Evolutionary conservation across 2,329 filamentous ascomycete species (phyloP).

Genomic region (Alternaria alternata): DNA sequence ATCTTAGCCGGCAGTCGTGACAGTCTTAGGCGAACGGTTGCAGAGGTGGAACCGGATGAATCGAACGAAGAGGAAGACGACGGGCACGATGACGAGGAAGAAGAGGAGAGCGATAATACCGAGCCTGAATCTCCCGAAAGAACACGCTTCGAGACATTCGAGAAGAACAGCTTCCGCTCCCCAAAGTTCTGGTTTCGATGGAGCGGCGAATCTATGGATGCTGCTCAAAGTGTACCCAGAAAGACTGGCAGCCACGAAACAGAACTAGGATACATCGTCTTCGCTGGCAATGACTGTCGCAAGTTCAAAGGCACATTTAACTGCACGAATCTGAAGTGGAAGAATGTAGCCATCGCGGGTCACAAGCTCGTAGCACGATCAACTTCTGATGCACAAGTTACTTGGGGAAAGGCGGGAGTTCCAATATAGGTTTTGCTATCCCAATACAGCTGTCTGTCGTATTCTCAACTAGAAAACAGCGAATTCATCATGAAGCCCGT

Average conservation of each 20-base stretch:
- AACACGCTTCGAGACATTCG: slow-evolving; percentile 30
- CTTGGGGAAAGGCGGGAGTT: slow-evolving; percentile 15
- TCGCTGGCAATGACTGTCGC: slow-evolving; percentile 31
- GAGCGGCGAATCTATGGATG: slow-evolving; percentile 18
- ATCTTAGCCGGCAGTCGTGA: slow-evolving; percentile 31
- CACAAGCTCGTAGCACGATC: slow-evolving; percentile 27
- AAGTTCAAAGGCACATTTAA: slow-evolving; percentile 38
- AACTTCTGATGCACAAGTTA: slow-evolving; percentile 25
- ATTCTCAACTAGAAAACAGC: no score
- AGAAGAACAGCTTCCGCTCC: slow-evolving; percentile 38
- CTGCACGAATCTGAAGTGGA: slow-evolving; percentile 29
- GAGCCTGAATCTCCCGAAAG: slow-evolving; percentile 13
- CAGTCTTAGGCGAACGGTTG: slow-evolving; percentile 17
- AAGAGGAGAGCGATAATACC: not conserved
- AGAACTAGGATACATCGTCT: slow-evolving; percentile 33
- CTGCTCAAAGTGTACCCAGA: not conserved
- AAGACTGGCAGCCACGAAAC: slow-evolving; percentile 3
- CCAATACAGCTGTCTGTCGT: not conserved
- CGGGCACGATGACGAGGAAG: not conserved
- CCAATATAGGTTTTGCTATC: not conserved
- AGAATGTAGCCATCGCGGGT: slow-evolving; percentile 28
- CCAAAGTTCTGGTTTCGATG: slow-evolving; percentile 41
- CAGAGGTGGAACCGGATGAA: slow-evolving; percentile 15
- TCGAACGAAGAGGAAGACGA: slow-evolving; percentile 1
- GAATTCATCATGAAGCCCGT: no score